A percentile compares a stretch with the other conserved stretches of the same genome.
These are phyloP conservation scores for Ogataea glucozyma DNA, from an alignment of 805 yeast genomes.

Conservation along the genomic window DNA sequence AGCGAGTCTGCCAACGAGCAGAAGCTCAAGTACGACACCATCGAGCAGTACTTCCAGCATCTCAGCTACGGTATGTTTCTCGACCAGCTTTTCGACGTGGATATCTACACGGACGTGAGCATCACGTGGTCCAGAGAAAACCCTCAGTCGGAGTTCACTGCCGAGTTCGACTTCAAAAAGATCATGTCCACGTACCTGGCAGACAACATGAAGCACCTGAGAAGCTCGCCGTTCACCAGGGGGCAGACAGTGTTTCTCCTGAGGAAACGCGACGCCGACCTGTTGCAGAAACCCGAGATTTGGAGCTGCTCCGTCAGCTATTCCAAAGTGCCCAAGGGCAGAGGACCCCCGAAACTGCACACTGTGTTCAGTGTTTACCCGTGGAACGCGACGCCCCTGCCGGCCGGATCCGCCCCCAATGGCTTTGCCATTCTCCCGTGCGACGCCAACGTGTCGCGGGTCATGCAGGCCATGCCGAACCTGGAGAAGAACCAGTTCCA, in stretches of 20 bases:
- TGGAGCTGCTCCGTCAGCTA: slow-evolving; percentile 61
- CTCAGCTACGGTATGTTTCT: slow-evolving; percentile 62
- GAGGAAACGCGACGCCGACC: slow-evolving; percentile 44
- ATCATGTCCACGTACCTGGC: slow-evolving; percentile 50
- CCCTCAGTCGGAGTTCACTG: slow-evolving; percentile 39
- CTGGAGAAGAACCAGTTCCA: slow-evolving; percentile 54
- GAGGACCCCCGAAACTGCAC: slow-evolving; percentile 24
- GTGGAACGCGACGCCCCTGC: slow-evolving; percentile 50
- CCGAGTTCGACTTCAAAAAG: slow-evolving; percentile 45
- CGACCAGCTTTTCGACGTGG: slow-evolving; percentile 56
- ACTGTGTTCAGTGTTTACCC: slow-evolving; percentile 52
- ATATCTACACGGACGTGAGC: slow-evolving; percentile 47
- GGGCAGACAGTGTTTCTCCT: slow-evolving; percentile 59
- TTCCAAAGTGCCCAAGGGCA: slow-evolving; percentile 20
- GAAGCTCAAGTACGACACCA: slow-evolving; percentile 41
- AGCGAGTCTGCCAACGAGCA: slow-evolving; percentile 21
- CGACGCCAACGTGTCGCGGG: slow-evolving; percentile 62
- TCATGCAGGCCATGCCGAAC: slow-evolving; percentile 64
- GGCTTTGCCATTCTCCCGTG: slow-evolving; percentile 53
- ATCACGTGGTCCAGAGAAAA: slow-evolving; percentile 43
- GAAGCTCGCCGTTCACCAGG: slow-evolving; percentile 58
- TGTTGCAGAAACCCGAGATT: slow-evolving; percentile 36
- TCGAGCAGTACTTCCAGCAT: slow-evolving; percentile 55
- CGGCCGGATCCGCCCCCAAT: slow-evolving; percentile 30
- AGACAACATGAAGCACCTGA: slow-evolving; percentile 52